Evolutionary conservation across 164 flowering plant genomes (phyloP).

Genomic region (Magnolia sinica): DNA sequence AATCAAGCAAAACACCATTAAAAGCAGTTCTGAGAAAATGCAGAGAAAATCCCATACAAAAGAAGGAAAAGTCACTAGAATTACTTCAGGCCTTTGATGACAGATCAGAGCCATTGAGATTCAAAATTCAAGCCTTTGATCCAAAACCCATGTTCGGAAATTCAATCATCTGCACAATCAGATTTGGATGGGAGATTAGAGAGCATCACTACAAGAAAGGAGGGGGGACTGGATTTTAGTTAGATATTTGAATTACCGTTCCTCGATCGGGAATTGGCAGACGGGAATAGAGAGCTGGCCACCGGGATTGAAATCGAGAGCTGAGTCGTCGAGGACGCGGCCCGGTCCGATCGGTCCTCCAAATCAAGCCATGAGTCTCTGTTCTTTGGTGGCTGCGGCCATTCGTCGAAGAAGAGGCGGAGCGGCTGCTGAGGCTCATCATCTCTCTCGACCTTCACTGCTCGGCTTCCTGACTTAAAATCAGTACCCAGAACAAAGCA

Average conservation of each 20-base stretch:
- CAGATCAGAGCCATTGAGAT: background rate
- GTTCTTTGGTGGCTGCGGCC: conserved; percentile 26
- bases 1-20: background rate
- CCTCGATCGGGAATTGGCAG: conserved; percentile 19
- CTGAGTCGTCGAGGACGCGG: conserved; percentile 25
- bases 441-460: conserved; percentile 21
- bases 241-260: background rate
- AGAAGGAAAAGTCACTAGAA: background rate
- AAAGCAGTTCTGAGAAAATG: background rate
- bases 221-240: background rate
- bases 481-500: conserved; percentile 41
- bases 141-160: background rate
- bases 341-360: conserved; percentile 13
- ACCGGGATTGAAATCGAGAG: conserved; percentile 34
- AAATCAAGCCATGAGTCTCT: conserved; percentile 30
- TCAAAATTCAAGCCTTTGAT: background rate
- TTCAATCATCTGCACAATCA: background rate
- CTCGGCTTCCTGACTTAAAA: conserved; percentile 25
- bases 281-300: conserved; percentile 18
- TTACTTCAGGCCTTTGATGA: background rate
- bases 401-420: conserved; percentile 42
- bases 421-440: conserved; percentile 32
- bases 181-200: background rate
- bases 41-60: background rate
- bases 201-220: background rate